phyloP scores from a whole-genome alignment of 768 basidiomycete genomes.

The Botryobasidium botryosum region DNA sequence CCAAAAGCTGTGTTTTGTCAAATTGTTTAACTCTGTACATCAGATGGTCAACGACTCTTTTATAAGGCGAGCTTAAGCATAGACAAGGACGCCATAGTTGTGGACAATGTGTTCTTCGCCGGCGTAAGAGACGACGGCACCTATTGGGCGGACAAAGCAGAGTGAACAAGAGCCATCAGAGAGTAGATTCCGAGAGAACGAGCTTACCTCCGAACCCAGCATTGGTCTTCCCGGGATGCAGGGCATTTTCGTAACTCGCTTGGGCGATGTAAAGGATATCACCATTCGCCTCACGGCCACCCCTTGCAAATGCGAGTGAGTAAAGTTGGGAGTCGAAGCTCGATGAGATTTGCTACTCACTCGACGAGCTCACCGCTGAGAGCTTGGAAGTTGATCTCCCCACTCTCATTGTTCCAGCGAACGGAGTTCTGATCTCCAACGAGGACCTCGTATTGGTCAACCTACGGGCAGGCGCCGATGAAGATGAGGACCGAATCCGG shows the following conservation, averaged over 20 bases:
- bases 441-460: conserved; percentile 5
- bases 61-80: too few species aligned
- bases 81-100: conserved; percentile 6
- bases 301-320: too few species aligned
- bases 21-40: too few species aligned
- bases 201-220: conserved; percentile 1
- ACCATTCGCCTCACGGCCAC: conserved; percentile 6
- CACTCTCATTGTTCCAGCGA: too few species aligned
- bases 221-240: conserved; percentile 3
- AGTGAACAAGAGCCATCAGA: neutral
- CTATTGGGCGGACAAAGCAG: neutral
- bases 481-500: neutral
- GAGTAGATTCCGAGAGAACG: too few species aligned
- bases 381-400: neutral
- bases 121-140: conserved; percentile 1
- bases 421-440: neutral
- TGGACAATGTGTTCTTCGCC: neutral
- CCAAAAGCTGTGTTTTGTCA: too few species aligned
- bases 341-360: too few species aligned
- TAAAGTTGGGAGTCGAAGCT: too few species aligned
- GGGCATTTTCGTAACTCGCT: neutral
- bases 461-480: neutral
- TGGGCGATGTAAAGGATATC: conserved; percentile 6
- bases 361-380: conserved; percentile 2
- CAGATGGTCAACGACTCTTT: too few species aligned